A percentile compares a stretch with the other conserved stretches of the same genome.
phyloP scores from a whole-genome alignment of 164 flowering plant species.

The Euptelea pleiosperma region DNA sequence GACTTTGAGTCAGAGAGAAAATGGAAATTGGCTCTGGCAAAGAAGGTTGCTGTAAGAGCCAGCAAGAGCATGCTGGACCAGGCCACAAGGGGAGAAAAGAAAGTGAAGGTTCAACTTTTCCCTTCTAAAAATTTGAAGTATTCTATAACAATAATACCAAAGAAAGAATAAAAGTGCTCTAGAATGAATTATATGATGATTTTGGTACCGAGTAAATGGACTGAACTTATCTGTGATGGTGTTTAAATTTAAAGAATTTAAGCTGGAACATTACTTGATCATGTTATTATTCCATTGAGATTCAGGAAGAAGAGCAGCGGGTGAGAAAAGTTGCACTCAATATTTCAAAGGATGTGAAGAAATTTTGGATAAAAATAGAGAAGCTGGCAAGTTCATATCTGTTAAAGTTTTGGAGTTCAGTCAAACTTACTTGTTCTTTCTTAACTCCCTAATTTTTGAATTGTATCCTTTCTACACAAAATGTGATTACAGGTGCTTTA shows the following conservation, averaged over 20 bases:
- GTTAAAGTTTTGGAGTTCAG: slow-evolving; percentile 5
- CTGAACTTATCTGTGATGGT: background rate
- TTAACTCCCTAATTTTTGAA: background rate
- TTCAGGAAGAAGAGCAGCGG: slow-evolving; percentile 92
- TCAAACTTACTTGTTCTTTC: background rate
- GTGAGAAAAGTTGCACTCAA: slow-evolving; percentile 83
- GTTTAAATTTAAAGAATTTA: background rate
- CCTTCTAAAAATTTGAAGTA: background rate
- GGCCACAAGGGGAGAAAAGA: slow-evolving; percentile 91
- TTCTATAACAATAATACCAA: too few relatives aligned
- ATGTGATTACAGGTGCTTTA: slow-evolving; percentile 66
- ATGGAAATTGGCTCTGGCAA: slow-evolving; percentile 93
- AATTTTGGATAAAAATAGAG: slow-evolving; percentile 96
- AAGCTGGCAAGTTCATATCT: slow-evolving; percentile 67
- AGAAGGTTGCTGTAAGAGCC: slow-evolving; percentile 87
- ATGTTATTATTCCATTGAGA: slow-evolving; percentile 5
- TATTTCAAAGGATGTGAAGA: slow-evolving; percentile 95
- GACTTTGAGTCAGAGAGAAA: slow-evolving; percentile 98
- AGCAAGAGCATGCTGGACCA: slow-evolving; percentile 93
- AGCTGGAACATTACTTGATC: background rate
- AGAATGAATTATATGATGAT: background rate
- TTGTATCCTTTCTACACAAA: background rate
- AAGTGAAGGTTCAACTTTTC: slow-evolving; percentile 66
- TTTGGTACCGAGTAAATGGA: background rate
- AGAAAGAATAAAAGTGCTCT: background rate